These are phyloP conservation scores for Terfezia claveryi DNA, from an alignment of 495 filamentous ascomycete genomes.

Conservation along the genomic window DNA sequence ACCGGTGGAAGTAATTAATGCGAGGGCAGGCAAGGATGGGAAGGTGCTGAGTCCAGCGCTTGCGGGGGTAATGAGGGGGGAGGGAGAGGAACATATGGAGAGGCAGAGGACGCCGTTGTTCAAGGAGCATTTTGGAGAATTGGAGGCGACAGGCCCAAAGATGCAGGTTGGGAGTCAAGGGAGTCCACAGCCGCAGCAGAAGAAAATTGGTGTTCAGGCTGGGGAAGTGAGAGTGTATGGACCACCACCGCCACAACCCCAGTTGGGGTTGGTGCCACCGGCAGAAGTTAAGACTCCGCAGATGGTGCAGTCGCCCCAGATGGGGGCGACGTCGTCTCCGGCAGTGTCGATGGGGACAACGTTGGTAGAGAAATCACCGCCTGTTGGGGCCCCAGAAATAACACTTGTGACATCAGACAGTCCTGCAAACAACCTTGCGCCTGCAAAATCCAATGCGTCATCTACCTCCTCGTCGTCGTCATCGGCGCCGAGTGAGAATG, in stretches of 20 bases:
- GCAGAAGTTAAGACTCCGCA: conserved; percentile 23
- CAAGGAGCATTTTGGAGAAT: conserved; percentile 43
- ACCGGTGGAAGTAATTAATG: neutral
- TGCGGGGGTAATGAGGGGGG: neutral
- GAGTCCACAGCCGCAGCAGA: no score
- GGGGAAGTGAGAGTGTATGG: no score
- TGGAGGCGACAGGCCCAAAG: conserved; percentile 15
- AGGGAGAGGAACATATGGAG: neutral
- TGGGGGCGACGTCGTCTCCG: conserved; percentile 3
- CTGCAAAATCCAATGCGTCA: neutral
- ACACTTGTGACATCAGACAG: neutral
- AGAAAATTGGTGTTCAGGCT: no score
- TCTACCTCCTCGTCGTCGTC: conserved; percentile 12
- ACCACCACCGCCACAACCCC: no score
- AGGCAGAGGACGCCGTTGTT: conserved; percentile 34
- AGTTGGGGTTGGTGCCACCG: conserved; percentile 12
- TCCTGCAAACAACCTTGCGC: neutral
- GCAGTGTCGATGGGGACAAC: conserved; percentile 7
- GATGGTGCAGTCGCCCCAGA: conserved; percentile 21
- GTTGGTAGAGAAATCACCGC: conserved; percentile 1
- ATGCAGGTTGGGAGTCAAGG: no score
- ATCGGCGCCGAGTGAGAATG: conserved; percentile 12
- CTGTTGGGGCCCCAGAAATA: neutral
- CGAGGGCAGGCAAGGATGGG: neutral
- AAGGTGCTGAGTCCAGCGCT: conserved; percentile 1